Base-by-base conservation (phyloP, 306 rosid genomes). In the Senna tora region DNA sequence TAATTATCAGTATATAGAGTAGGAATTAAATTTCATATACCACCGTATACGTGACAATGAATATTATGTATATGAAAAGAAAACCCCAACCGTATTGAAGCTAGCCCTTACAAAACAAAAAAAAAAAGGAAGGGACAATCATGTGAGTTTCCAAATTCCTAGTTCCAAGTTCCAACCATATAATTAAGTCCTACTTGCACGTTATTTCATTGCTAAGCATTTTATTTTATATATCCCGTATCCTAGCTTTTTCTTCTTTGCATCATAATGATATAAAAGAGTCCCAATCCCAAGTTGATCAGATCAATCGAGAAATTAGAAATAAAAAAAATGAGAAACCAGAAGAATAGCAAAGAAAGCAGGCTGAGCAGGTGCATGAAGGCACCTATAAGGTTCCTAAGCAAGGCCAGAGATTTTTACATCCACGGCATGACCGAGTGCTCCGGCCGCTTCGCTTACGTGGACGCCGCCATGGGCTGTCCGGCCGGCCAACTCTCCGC, bases 331-430 rank as follows among this genome's bases (percentile, higher is more conserved):
- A 79, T 67, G 84, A 51, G 4, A 9, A 77, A 56, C 19, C 67
- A 51, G 25, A 53, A 9, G 19, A 28, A 17, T 12, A 28, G 21
- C 22, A 74, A 65, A 39, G 73, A 34, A 9, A 53, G 73, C 53
- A 58, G 12, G 43, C 4, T 69, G 9, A n/a, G 41, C 1, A 46
- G 50, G 76, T 65, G 54, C 52, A 66, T 78, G 69, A 80, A 74
- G 71, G 65, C 79, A 10, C 63, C 84, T 7, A 5, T 71, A 0
- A 84, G 82, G 69, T 32, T 80, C 25, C 58, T 85, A 17, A 47
- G 43, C 20, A 83, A 81, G 46, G 20, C 78, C 12, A 82, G 74
- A 50, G 84, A 88, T 75, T 59, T 79, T 2, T 88, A 88, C 74
- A 7, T 85, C 1, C 60, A 46, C 10, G 53, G 88, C 75, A 68